These are phyloP conservation scores for Penicillium ochrochloron DNA, from an alignment of 495 filamentous ascomycete species.

Conservation along the genomic window DNA sequence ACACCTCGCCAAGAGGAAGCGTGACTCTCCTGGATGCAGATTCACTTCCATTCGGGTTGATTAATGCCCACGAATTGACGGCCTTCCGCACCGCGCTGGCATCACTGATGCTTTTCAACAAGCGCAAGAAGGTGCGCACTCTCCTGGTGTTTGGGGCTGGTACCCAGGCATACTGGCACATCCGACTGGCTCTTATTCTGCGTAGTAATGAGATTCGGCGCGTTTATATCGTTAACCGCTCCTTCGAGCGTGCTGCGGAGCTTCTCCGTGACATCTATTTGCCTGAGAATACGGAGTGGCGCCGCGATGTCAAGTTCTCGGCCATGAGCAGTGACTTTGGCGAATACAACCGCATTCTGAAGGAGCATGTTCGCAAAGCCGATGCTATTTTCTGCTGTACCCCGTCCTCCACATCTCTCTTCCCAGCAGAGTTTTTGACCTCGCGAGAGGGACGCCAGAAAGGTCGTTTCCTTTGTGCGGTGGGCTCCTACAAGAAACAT, in stretches of 20 bases:
- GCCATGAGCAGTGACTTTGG: constrained; percentile 72
- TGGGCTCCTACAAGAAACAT: constrained; percentile 81
- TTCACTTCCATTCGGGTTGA: constrained; percentile 74
- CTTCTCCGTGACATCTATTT: constrained; percentile 63
- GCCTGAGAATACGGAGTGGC: constrained; percentile 52
- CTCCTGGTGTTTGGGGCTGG: constrained; percentile 88
- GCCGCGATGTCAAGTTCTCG: constrained; percentile 67
- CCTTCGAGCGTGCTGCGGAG: constrained; percentile 62
- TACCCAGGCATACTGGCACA: constrained; percentile 92
- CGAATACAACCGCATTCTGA: constrained; percentile 70
- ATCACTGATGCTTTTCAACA: constrained; percentile 72
- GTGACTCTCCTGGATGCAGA: constrained; percentile 71
- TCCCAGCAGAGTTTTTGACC: constrained; percentile 67
- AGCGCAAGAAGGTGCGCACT: constrained; percentile 70
- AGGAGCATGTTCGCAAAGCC: constrained; percentile 66
- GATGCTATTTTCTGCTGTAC: constrained; percentile 85
- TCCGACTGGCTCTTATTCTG: constrained; percentile 77
- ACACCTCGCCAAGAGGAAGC: constrained; percentile 74
- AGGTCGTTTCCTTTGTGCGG: constrained; percentile 75
- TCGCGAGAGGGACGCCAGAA: constrained; percentile 71
- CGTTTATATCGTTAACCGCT: constrained; percentile 79
- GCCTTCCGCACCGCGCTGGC: constrained; percentile 92
- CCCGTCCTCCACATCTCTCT: constrained; percentile 63
- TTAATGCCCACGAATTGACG: constrained; percentile 86
- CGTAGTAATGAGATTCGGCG: constrained; percentile 72